Base-by-base conservation (phyloP, 73 alveolate species). In the Uronychia binucleata region DNA sequence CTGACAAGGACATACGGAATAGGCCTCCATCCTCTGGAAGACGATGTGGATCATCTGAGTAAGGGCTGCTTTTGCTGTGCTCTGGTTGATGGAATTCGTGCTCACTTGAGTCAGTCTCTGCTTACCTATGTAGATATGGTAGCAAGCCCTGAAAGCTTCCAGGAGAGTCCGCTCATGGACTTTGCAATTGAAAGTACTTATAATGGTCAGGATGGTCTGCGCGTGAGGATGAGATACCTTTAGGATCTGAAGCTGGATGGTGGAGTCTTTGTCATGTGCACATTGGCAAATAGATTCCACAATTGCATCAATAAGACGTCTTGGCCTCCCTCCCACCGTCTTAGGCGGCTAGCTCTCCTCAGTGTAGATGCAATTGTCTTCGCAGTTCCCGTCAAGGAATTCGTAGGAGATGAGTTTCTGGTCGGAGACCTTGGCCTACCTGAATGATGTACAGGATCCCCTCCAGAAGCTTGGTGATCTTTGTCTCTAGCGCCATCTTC, bases 331-430 rank as follows among this genome's bases (percentile, higher is more conserved):
- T 30, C 93, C 89, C 59, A 81, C 79, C 25, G 35, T 35, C 29
- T 82, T 80, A 59, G 86, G 84, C 1, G 96, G 95, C 75, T 80
- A 57, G 74, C 35, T 31, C 31, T 85, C 95, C 59, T 89, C 95
- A 30, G 81, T 81, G 59, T 90, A 85, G 13, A 90, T 80, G 78
- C 93, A 86, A 76, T 90, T 86, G 57, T 94, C 98, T 77, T 88
- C 91, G 27, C 95, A 93, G 67, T 95, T 91, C 32, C 98, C 98
- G 77, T 94, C 97, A 58, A 95, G 46, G 81, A 91, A 93, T 26
- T 93, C 96, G 74, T 93, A 83, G 8, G 97, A 87, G 19, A 95
- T 93, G 28, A 95, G 92, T 77, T 95, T 95, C 92, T 82, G 19
- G 67, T 46, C 5, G 19, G 5, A 46, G n/a, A 30, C 31, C 67